Evolutionary conservation across 768 basidiomycete species (phyloP).

Genomic region (Suillus variegatus): DNA sequence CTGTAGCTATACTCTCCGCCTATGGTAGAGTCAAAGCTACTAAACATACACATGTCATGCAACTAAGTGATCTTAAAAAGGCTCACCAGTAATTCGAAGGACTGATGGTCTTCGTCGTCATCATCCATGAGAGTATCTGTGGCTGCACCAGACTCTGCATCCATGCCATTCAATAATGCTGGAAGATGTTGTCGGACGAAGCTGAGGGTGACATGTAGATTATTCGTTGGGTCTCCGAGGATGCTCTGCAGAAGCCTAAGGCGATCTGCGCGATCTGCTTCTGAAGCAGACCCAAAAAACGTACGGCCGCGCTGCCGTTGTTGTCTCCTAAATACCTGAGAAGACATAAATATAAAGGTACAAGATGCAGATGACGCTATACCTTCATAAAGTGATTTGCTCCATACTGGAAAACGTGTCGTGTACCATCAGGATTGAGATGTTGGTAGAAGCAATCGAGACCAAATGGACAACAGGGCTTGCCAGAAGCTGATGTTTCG

Average conservation of each 20-base stretch:
- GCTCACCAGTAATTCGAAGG: slow-evolving; percentile 28
- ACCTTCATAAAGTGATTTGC: slow-evolving; percentile 57
- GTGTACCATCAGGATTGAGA: slow-evolving; percentile 63
- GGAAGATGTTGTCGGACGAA: slow-evolving; percentile 34
- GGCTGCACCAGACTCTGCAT: not conserved
- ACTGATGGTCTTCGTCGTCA: slow-evolving; percentile 17
- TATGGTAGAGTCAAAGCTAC: slow-evolving; percentile 34
- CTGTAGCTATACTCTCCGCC: slow-evolving; percentile 6
- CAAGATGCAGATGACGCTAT: slow-evolving; percentile 33
- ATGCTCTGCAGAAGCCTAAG: slow-evolving; percentile 50
- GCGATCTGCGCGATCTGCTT: slow-evolving; percentile 31
- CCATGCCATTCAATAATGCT: slow-evolving; percentile 27
- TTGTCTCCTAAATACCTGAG: slow-evolving; percentile 28
- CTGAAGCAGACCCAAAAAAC: slow-evolving; percentile 24
- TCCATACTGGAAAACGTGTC: slow-evolving; percentile 55
- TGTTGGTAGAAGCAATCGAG: slow-evolving; percentile 83
- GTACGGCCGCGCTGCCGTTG: slow-evolving; percentile 19
- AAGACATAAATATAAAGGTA: slow-evolving; percentile 28
- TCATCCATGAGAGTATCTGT: slow-evolving; percentile 30
- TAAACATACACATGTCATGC: slow-evolving; percentile 21
- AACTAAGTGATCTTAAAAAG: slow-evolving; percentile 15
- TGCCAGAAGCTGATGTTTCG: slow-evolving; percentile 42
- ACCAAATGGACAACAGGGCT: slow-evolving; percentile 75
- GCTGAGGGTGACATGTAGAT: slow-evolving; percentile 44
- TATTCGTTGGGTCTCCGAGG: slow-evolving; percentile 46